Conservation (phyloP, 2,329 filamentous ascomycete species). For the Exserohilum rostratum region DNA sequence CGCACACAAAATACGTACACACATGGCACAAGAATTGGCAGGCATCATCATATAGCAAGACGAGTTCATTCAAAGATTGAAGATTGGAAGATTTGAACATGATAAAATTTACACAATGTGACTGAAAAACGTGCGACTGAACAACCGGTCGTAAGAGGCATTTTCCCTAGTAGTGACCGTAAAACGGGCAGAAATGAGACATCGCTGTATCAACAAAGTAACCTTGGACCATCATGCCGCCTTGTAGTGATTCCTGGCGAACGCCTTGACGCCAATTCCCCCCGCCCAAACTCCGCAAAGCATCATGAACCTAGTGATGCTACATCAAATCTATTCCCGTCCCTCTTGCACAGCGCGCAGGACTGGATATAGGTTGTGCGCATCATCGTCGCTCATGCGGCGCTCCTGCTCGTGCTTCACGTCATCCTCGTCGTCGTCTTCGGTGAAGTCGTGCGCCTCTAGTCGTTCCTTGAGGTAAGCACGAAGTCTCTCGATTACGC, state of each 20-base stretch:
- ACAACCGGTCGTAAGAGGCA: slow-evolving; percentile 10
- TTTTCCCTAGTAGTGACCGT: slow-evolving; percentile 14
- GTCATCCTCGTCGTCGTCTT: slow-evolving; percentile 42
- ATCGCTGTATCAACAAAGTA: slow-evolving; percentile 15
- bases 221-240: slow-evolving; percentile 9
- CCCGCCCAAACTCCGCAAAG: slow-evolving; percentile 21
- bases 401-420: slow-evolving; percentile 35
- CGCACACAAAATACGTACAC: slow-evolving; percentile 4
- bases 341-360: slow-evolving; percentile 50
- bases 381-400: slow-evolving; percentile 48
- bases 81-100: slow-evolving; percentile 15
- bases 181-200: slow-evolving; percentile 12
- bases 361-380: slow-evolving; percentile 49
- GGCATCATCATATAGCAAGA: background rate
- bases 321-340: slow-evolving; percentile 32
- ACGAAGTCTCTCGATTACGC: slow-evolving; percentile 66
- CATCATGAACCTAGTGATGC: slow-evolving; percentile 1
- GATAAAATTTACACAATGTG: slow-evolving; percentile 18
- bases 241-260: slow-evolving; percentile 1
- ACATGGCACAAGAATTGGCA: background rate
- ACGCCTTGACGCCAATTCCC: slow-evolving; percentile 24
- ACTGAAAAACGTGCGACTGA: slow-evolving; percentile 16
- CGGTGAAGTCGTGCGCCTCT: slow-evolving; percentile 56
- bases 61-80: background rate
- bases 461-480: slow-evolving; percentile 63